phyloP scores from a whole-genome alignment of 2,329 filamentous ascomycete genomes.

The Cladosporium colombiae region DNA sequence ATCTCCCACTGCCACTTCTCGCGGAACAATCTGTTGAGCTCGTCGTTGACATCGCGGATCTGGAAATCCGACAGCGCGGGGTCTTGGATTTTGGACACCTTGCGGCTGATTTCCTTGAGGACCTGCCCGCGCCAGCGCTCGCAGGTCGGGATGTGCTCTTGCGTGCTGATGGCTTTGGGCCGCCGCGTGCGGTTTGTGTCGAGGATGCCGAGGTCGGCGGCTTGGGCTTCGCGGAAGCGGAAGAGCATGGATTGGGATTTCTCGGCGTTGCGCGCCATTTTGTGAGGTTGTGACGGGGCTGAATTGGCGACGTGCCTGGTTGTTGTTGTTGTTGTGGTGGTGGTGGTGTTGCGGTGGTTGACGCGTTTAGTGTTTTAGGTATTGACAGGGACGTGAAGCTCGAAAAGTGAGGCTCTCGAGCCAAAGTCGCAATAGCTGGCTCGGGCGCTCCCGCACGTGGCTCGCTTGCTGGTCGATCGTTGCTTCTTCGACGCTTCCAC shows the following conservation, averaged over 20 bases:
- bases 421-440: background rate
- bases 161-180: conserved; percentile 85
- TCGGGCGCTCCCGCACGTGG: background rate
- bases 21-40: conserved; percentile 98
- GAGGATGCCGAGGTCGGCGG: conserved; percentile 92
- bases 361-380: background rate
- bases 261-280: conserved; percentile 86
- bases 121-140: conserved; percentile 99
- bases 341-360: background rate
- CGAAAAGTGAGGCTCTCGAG: conserved; percentile 12
- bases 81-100: conserved; percentile 95
- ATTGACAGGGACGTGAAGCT: conserved; percentile 1
- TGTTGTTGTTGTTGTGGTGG: no score
- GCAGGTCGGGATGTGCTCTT: conserved; percentile 80
- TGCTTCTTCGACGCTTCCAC: background rate
- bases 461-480: background rate
- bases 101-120: conserved; percentile 93
- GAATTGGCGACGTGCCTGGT: background rate
- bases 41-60: conserved; percentile 96
- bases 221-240: conserved; percentile 97
- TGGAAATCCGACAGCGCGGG: conserved; percentile 90
- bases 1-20: conserved; percentile 99
- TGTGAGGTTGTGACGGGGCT: background rate
- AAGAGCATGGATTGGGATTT: conserved; percentile 99
- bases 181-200: conserved; percentile 87